Evolutionary conservation across 495 filamentous ascomycete species (phyloP).

Genomic region (Cairneyella variabilis): DNA sequence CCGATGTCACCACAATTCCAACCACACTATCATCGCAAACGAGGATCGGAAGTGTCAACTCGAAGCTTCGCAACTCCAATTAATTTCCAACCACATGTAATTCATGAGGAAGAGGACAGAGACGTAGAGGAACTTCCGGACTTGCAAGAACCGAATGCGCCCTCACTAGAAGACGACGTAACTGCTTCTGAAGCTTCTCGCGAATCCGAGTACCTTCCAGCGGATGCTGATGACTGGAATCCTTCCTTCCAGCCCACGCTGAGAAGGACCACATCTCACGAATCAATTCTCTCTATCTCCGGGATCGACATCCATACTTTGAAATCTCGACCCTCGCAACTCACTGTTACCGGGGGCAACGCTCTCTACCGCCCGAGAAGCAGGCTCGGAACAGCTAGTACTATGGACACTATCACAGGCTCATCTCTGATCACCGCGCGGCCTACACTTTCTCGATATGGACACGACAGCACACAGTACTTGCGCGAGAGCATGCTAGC

Average conservation of each 20-base stretch:
- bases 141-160: constrained; percentile 11
- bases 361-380: constrained; percentile 38
- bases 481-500: constrained; percentile 22
- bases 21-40: constrained; percentile 42
- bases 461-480: constrained; percentile 24
- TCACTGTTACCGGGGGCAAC: constrained; percentile 41
- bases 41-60: constrained; percentile 49
- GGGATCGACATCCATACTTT: constrained; percentile 55
- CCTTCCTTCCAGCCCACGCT: constrained; percentile 25
- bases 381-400: constrained; percentile 32
- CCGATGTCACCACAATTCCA: constrained; percentile 54
- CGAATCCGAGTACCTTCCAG: constrained; percentile 10
- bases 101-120: constrained; percentile 26
- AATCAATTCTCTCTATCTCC: constrained; percentile 51
- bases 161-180: constrained; percentile 9
- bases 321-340: constrained; percentile 46
- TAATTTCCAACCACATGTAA: constrained; percentile 22
- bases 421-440: constrained; percentile 36
- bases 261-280: constrained; percentile 44
- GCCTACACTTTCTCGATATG: constrained; percentile 23
- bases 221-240: constrained; percentile 19
- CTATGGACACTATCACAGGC: constrained; percentile 33
- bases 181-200: constrained; percentile 12
- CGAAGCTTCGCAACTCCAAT: constrained; percentile 39
- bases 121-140: constrained; percentile 28